Conservation (phyloP, 2,329 filamentous ascomycete species). For the Fusarium keratoplasticum region DNA sequence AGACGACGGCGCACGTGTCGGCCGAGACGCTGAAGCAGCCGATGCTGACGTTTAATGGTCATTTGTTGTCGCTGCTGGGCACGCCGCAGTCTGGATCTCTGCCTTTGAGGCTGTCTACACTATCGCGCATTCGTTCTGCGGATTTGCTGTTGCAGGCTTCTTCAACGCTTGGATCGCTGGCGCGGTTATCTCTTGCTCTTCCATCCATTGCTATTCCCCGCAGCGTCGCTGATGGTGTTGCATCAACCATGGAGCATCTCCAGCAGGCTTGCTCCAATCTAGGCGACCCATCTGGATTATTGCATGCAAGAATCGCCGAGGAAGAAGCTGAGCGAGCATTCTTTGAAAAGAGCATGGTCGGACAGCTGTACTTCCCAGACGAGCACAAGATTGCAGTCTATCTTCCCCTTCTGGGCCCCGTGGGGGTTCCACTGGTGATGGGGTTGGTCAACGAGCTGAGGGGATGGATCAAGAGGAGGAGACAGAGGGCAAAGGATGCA, state of each 20-base stretch:
- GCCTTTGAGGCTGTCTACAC: slow-evolving; percentile 84
- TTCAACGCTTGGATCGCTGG: slow-evolving; percentile 92
- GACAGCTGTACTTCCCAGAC: slow-evolving; percentile 97
- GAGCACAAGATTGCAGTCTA: slow-evolving; percentile 99
- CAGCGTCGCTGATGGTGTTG: slow-evolving; percentile 86
- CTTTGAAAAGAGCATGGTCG: slow-evolving; percentile 99
- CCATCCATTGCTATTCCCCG: slow-evolving; percentile 92
- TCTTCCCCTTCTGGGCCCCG: slow-evolving; percentile 87
- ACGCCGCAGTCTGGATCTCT: slow-evolving; percentile 86
- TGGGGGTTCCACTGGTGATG: slow-evolving; percentile 90
- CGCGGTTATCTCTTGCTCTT: slow-evolving; percentile 84
- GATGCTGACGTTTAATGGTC: slow-evolving; percentile 90
- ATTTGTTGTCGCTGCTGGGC: slow-evolving; percentile 88
- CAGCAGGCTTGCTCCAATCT: slow-evolving; percentile 80
- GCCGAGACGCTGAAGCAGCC: slow-evolving; percentile 78
- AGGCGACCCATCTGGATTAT: slow-evolving; percentile 73
- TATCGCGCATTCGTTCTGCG: slow-evolving; percentile 86
- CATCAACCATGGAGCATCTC: slow-evolving; percentile 82
- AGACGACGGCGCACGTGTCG: slow-evolving; percentile 64
- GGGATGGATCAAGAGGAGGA: slow-evolving; percentile 64
- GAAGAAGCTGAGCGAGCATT: slow-evolving; percentile 92
- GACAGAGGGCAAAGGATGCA: slow-evolving; percentile 55
- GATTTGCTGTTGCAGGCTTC: slow-evolving; percentile 90
- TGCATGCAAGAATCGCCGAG: slow-evolving; percentile 86
- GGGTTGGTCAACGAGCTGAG: slow-evolving; percentile 85